These are phyloP conservation scores for Panicum miliaceum DNA, from an alignment of 176 grass and related monocot species.

Conservation along the genomic window DNA sequence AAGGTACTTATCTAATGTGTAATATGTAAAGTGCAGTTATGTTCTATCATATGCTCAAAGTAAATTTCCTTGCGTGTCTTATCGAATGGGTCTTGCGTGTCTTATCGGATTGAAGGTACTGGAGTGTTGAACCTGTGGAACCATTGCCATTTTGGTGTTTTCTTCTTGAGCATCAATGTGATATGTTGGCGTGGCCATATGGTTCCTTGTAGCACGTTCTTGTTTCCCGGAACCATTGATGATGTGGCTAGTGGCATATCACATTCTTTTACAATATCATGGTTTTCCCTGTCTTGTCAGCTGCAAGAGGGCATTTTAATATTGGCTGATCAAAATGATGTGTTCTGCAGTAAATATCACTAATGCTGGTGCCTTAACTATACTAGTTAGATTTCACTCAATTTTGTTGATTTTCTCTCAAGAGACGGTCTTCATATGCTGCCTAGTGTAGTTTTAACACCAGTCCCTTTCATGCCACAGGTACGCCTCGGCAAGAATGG, in stretches of 20 bases:
- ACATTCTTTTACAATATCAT: background rate
- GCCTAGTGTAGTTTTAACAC: background rate
- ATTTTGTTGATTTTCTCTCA: background rate
- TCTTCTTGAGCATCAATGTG: background rate
- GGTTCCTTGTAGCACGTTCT: background rate
- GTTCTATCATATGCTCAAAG: background rate
- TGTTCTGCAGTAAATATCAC: background rate
- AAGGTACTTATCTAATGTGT: constrained; percentile 56
- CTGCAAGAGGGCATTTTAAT: background rate
- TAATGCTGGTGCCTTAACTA: background rate
- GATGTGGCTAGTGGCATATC: background rate
- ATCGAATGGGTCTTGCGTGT: background rate
- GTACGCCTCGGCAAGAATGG: constrained; percentile 88
- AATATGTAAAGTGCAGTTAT: background rate
- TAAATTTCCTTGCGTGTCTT: background rate
- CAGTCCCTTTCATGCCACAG: constrained; percentile 36
- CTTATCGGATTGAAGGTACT: background rate
- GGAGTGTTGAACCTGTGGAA: background rate
- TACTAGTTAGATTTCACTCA: background rate
- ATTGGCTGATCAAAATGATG: background rate
- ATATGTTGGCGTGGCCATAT: background rate
- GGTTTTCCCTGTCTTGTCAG: background rate
- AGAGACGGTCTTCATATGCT: background rate
- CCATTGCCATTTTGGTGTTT: background rate
- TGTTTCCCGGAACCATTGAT: background rate